A percentile compares a stretch with the other conserved stretches of the same genome.
Conservation (phyloP, 2,329 filamentous ascomycete species). For the Calonectria pauciramosa region DNA sequence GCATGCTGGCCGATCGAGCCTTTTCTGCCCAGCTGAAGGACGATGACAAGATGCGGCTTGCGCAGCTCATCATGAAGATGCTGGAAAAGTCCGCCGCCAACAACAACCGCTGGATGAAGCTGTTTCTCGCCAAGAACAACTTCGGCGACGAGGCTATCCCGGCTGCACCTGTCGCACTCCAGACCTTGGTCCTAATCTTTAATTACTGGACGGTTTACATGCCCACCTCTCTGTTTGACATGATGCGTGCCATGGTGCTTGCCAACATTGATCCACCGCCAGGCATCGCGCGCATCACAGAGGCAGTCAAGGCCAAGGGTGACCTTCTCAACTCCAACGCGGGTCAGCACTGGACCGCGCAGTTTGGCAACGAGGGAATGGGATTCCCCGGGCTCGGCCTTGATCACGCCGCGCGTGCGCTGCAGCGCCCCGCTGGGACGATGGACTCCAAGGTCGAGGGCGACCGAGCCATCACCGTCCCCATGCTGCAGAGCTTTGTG, state of each 20-base stretch:
- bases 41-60: slow-evolving; percentile 32
- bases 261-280: slow-evolving; percentile 41
- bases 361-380: slow-evolving; percentile 30
- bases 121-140: slow-evolving; percentile 49
- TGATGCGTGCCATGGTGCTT: slow-evolving; percentile 35
- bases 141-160: slow-evolving; percentile 46
- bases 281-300: slow-evolving; percentile 39
- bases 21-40: neutral
- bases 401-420: neutral
- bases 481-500: slow-evolving; percentile 28
- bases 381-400: slow-evolving; percentile 16
- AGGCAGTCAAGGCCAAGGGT: slow-evolving; percentile 37
- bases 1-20: slow-evolving; percentile 14
- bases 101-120: slow-evolving; percentile 48
- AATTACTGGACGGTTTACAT: slow-evolving; percentile 27
- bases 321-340: slow-evolving; percentile 45
- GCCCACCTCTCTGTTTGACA: slow-evolving; percentile 32
- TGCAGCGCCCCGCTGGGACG: slow-evolving; percentile 11
- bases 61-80: slow-evolving; percentile 39
- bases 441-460: slow-evolving; percentile 21
- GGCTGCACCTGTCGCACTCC: slow-evolving; percentile 36
- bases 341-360: slow-evolving; percentile 48
- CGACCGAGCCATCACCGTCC: slow-evolving; percentile 2
- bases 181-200: slow-evolving; percentile 30
- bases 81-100: slow-evolving; percentile 46